Evolutionary conservation across 306 rosid species (phyloP), one percentile per base, ranked within the genome.

Genomic region (Morella rubra): DNA sequence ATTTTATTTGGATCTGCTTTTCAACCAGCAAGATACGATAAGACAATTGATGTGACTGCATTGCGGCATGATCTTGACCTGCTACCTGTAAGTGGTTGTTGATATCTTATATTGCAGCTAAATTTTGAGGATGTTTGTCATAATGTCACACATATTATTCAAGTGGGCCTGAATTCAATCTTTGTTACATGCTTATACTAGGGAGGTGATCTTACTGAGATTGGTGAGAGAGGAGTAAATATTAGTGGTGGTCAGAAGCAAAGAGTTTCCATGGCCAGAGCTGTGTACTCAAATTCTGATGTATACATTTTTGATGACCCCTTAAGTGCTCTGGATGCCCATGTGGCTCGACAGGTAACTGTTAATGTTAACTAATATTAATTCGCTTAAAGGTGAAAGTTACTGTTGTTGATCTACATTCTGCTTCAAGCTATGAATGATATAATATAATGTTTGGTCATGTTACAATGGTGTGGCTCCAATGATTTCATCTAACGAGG

Each of bases 221-320:
- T 91, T 64, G 97, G 98, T 46, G 98, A 93, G 85, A 89, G 97
- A 80, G 98, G 98, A 71, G 90, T 93, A 60, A 93, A 91, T 75
- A 91, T 93, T 61, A 93, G 98, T 81, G 98, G 98, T 41, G 98
- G 98, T 44, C 97, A 93, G 79, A 93, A 90, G 87, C 98, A 91
- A 68, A 90, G 98, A 81, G 92, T 93, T 78, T 93, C 98, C 37
- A 78, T 93, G 89, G 98, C 98, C 72, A 79, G 97, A 52, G 97
- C 96, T 69, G 82, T 90, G 69, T 93, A 93, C 84, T 93, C 97
- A 51, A 60, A 85, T 79, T 89, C 96, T 3, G 98, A 91, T 44
- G 89, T 90, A 1, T 93, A 90, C 75, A 81, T 91, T 80, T 93
- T 93, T 78, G 98, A 93, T 73, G 98, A 91, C 77, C 97, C 98